Percentiles rank a stretch among this genome's conserved stretches.
Evolutionary conservation across 2,329 filamentous ascomycete genomes (phyloP).

Genomic region (Ceratocystis diversiconidia): DNA sequence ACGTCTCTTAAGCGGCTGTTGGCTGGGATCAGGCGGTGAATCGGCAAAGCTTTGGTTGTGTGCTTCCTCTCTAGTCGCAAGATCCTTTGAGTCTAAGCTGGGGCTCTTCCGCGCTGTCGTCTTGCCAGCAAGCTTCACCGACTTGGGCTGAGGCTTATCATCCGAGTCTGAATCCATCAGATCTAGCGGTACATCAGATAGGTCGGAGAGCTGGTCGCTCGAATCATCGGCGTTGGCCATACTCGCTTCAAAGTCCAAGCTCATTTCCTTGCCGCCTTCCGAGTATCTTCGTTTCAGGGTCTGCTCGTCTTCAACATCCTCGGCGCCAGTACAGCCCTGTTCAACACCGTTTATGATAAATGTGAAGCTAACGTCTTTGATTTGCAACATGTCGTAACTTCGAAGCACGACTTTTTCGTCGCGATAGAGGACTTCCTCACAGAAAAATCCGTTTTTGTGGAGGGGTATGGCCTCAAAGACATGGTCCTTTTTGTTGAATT

Average conservation of each 20-base stretch:
- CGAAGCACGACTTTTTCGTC: slow-evolving; percentile 42
- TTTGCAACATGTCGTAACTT: slow-evolving; percentile 53
- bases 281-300: slow-evolving; percentile 36
- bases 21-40: slow-evolving; percentile 24
- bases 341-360: slow-evolving; percentile 56
- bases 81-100: neutral
- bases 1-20: slow-evolving; percentile 39
- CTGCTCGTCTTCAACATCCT: slow-evolving; percentile 39
- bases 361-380: slow-evolving; percentile 53
- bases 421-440: slow-evolving; percentile 45
- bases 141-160: slow-evolving; percentile 13
- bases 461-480: slow-evolving; percentile 50
- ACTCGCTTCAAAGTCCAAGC: slow-evolving; percentile 55
- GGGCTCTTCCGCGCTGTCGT: neutral
- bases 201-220: slow-evolving; percentile 36
- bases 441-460: slow-evolving; percentile 55
- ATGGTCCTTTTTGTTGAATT: slow-evolving; percentile 48
- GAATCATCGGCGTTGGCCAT: slow-evolving; percentile 42
- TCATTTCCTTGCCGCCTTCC: slow-evolving; percentile 54
- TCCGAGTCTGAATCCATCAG: slow-evolving; percentile 15
- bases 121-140: slow-evolving; percentile 12
- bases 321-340: slow-evolving; percentile 42
- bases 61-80: slow-evolving; percentile 7
- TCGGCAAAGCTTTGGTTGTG: slow-evolving; percentile 24
- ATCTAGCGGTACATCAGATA: slow-evolving; percentile 20